Evolutionary conservation across 2,329 filamentous ascomycete genomes (phyloP).

Genomic region (Ceratocystis cubensis): DNA sequence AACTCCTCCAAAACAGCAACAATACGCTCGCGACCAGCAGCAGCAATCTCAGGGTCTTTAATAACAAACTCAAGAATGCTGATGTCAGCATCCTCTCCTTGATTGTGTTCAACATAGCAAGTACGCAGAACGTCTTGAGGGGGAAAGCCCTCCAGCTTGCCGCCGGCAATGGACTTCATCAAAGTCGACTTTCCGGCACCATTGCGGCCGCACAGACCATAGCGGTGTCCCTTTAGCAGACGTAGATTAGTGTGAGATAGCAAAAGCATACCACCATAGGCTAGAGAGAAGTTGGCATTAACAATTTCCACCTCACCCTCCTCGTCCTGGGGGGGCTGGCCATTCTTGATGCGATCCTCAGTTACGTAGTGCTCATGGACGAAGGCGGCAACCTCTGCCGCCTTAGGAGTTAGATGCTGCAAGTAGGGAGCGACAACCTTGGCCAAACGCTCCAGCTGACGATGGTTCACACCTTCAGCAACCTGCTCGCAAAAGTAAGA

Average conservation of each 20-base stretch:
- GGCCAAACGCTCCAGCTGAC: conserved; percentile 61
- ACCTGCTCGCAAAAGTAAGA: conserved; percentile 74
- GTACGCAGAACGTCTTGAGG: conserved; percentile 83
- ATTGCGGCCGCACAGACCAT: conserved; percentile 92
- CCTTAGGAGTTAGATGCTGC: conserved; percentile 51
- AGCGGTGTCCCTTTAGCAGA: conserved; percentile 89
- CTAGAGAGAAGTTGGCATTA: conserved; percentile 93
- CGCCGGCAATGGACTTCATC: conserved; percentile 90
- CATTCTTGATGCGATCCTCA: conserved; percentile 79
- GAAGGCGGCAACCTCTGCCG: conserved; percentile 53
- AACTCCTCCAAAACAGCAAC: conserved; percentile 76
- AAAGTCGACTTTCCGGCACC: conserved; percentile 98
- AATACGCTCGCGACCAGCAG: conserved; percentile 69
- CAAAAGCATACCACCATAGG: conserved; percentile 93
- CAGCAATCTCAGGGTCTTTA: conserved; percentile 76
- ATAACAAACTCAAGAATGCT: conserved; percentile 87
- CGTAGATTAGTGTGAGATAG: conserved; percentile 92
- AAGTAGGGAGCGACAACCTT: conserved; percentile 63
- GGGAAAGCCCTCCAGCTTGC: conserved; percentile 95
- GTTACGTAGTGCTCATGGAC: conserved; percentile 68
- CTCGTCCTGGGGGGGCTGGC: conserved; percentile 72
- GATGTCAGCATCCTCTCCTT: conserved; percentile 92
- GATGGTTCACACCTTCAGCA: conserved; percentile 74
- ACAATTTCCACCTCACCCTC: conserved; percentile 93
- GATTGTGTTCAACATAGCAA: conserved; percentile 98